Conservation (phyloP, 495 filamentous ascomycete species). For the Immersiella caudata region DNA sequence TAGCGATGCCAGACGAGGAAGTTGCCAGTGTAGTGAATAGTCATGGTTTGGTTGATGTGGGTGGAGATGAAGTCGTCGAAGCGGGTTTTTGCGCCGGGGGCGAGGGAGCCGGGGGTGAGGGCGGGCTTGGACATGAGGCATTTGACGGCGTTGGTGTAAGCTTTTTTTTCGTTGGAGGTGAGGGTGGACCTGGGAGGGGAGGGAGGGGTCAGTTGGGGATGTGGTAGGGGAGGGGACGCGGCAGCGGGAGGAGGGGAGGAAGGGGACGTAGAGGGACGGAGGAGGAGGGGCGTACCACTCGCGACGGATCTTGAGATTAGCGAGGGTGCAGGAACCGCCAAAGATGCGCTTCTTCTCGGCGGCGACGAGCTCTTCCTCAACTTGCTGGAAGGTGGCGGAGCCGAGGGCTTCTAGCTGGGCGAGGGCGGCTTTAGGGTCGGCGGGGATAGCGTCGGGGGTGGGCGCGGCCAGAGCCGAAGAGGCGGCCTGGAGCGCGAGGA, state of each 20-base stretch:
- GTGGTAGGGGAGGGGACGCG: too few relatives aligned
- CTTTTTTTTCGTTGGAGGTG: constrained; percentile 38
- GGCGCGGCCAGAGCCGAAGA: background rate
- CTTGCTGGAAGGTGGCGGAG: background rate
- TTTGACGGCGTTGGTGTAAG: constrained; percentile 62
- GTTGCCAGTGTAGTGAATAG: constrained; percentile 64
- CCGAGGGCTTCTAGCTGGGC: background rate
- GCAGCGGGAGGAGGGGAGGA: too few relatives aligned
- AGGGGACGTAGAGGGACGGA: too few relatives aligned
- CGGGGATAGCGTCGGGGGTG: background rate
- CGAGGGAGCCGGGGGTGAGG: constrained; percentile 41
- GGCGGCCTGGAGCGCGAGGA: background rate
- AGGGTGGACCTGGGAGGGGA: too few relatives aligned
- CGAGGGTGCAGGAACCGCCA: constrained; percentile 5
- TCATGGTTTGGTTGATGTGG: constrained; percentile 63
- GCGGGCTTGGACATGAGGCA: constrained; percentile 59
- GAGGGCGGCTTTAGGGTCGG: background rate
- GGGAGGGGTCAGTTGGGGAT: too few relatives aligned
- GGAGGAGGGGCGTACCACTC: too few relatives aligned
- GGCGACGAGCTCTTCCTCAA: background rate
- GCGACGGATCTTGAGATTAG: constrained; percentile 15
- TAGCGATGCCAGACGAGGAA: constrained; percentile 74
- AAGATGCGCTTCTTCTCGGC: too few relatives aligned
- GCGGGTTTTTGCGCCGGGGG: constrained; percentile 40
- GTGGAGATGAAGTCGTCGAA: constrained; percentile 70